phyloP scores from a whole-genome alignment of 306 rosid genomes.

The Hippophae gyantsensis region DNA sequence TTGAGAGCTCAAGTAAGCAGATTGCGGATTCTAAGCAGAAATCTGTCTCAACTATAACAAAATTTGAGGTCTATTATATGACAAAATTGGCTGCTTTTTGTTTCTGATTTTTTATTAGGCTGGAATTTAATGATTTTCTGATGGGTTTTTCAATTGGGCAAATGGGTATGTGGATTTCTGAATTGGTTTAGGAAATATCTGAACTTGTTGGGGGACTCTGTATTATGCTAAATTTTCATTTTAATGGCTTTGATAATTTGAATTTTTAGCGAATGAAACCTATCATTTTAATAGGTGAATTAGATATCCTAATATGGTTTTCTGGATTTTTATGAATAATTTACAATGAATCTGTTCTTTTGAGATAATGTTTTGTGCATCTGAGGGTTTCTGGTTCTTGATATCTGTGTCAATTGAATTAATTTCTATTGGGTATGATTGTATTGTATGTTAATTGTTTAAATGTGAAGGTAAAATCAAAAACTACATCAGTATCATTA shows the following conservation, averaged over 20 bases:
- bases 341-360: constrained; percentile 12
- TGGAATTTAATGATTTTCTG: not conserved
- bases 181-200: constrained; percentile 15
- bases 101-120: too few species aligned
- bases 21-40: constrained; percentile 42
- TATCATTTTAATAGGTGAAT: not conserved
- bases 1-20: constrained; percentile 43
- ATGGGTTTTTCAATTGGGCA: constrained; percentile 18
- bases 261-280: too few species aligned
- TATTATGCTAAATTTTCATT: constrained; percentile 1
- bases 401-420: constrained; percentile 7
- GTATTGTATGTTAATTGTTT: constrained; percentile 13
- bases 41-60: constrained; percentile 25
- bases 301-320: not conserved
- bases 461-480: constrained; percentile 65
- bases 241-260: not conserved
- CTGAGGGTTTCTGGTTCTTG: not conserved
- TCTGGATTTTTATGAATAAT: constrained; percentile 4
- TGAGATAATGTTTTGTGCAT: not conserved
- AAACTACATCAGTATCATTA: constrained; percentile 30
- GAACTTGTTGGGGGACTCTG: constrained; percentile 4
- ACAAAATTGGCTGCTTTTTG: too few species aligned
- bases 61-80: constrained; percentile 43
- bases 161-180: constrained; percentile 11
- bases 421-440: constrained; percentile 16